Base-by-base conservation (phyloP, 192 early-diverging fungal species). In the Backusella australiensis region DNA sequence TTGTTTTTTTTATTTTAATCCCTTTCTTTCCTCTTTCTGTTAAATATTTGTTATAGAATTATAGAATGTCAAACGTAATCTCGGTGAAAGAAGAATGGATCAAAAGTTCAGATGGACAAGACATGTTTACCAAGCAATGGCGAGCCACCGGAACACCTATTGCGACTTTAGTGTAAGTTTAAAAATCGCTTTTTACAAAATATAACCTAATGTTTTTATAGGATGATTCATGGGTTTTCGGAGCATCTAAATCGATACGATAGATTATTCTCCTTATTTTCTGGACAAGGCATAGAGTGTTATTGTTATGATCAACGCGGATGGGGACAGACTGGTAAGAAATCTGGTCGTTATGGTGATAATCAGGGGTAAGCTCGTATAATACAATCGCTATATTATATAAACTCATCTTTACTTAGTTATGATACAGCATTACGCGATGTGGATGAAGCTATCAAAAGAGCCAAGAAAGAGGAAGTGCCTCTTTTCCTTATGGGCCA, bases 241-340 rank as follows among this genome's bases (percentile, higher is more conserved):
- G 88, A 90, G 67, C 85, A 90, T 35, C 53, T 78, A 36, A 77
- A 75, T 29, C 85, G 89, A 41, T 90, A 88, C 59, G 84, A 91
- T 53, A 84, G 90, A 36, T 76, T 92, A 38, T 90, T 90, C 75
- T 69, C 80, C 23, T 67, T 78, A 34, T 90, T 91, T 74, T 83
- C 85, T 39, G 79, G 69, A 41, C 72, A 75, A n/a, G 90, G 88
- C 0, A 88, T 94, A 69, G 78, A 88, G 59, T 83, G 88, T 75
- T 80, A 81, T 35, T 85, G 75, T 14, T 89, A 81, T 71, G 92
- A 93, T 77, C 90, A 92, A 78, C 85, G 92, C 68, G 92, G 92
- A 59, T 90, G 86, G 76, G 92, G 92, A 34, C 69, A 88, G 76
- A 93, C 92, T 12, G 88, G 76, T 74, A 80, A 80, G 39, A 86